Base-by-base conservation (phyloP, 257 asterid species). In the Nicotiana noctiflora region DNA sequence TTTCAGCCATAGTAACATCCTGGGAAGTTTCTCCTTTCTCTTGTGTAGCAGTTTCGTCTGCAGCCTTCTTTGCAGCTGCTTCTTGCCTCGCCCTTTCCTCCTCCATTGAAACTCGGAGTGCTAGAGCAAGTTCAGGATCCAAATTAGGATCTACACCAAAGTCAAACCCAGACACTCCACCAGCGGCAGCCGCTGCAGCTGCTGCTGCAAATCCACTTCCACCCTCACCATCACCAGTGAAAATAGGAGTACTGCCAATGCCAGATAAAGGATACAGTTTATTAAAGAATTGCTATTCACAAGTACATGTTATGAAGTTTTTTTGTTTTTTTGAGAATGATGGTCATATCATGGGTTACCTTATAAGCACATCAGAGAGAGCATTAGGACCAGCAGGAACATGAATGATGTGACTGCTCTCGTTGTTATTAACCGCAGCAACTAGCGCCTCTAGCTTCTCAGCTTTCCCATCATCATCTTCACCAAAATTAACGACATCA, bases 71-170 rank as follows among this genome's bases (percentile, higher is more conserved):
- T 10, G 99, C 99, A 64, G 98, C 98, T 72, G 97, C 98, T 87
- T 93, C 99, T 86, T 96, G 99, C 89, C 99, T 94, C 79, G 99
- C 99, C 86, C 99, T 93, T 89, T 96, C 99, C 90, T 96, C 99
- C 83, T 96, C 99, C 99, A 96, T 94, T 83, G 99, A 96, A 66
- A 96, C 98, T 77, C 99, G 89, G 80, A 96, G 99, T 61, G 99
- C 99, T 76, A 95, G 97, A 82, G 99, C 99, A 87, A 96, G 99
- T 86, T 96, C 99, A 6, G 99, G 99, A 86, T 96, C 99, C 92
- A 96, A 80, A 88, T 96, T 96, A n/a, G 99, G 99, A 87, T 96
- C 98, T 82, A 96, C 99, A 34, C 99, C 99, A 80, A 96, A 94
- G 52, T 94, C 99, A 88, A 84, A 96, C 72, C 99, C 98, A 79